Percentiles rank a stretch among this genome's conserved stretches.
Evolutionary conservation across 2,329 filamentous ascomycete genomes (phyloP).

Genomic region (Aspergillus intermedius): DNA sequence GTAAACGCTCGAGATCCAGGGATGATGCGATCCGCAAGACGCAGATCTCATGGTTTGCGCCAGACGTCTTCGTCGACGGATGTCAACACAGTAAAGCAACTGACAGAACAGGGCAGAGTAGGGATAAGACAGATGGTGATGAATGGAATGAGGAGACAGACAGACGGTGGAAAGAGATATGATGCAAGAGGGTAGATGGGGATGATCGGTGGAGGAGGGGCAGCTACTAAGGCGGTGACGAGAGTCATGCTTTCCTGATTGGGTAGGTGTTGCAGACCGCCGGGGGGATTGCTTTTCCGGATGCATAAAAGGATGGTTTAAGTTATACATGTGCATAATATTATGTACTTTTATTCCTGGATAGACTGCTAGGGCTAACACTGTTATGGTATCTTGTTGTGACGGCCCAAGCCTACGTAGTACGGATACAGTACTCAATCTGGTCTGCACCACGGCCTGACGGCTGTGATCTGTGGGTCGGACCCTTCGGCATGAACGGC

Average conservation of each 20-base stretch:
- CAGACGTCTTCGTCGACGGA: neutral
- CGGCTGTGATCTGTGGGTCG: too few relatives aligned
- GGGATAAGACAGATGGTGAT: neutral
- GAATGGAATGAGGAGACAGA: slow-evolving; percentile 3
- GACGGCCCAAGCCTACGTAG: too few relatives aligned
- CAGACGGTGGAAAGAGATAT: slow-evolving; percentile 1
- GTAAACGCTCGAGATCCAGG: slow-evolving; percentile 20
- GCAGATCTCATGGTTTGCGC: slow-evolving; percentile 19
- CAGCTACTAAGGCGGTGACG: slow-evolving; percentile 3
- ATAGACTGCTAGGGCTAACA: too few relatives aligned
- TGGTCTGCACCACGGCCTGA: too few relatives aligned
- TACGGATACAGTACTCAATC: too few relatives aligned
- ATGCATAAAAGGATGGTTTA: too few relatives aligned
- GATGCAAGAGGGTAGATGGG: slow-evolving; percentile 1
- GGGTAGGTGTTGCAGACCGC: neutral
- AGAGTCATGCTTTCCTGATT: neutral
- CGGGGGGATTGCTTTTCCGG: too few relatives aligned
- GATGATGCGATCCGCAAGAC: slow-evolving; percentile 16
- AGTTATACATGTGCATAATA: too few relatives aligned
- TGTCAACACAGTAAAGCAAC: too few relatives aligned
- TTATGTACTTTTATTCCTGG: too few relatives aligned
- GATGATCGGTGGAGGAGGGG: slow-evolving; percentile 1
- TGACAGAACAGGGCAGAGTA: neutral
- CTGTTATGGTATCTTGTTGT: too few relatives aligned
- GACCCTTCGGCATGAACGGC: too few relatives aligned